phyloP scores from a whole-genome alignment of 352 stramenopile genomes.

The Phytophthora agathidicida region DNA sequence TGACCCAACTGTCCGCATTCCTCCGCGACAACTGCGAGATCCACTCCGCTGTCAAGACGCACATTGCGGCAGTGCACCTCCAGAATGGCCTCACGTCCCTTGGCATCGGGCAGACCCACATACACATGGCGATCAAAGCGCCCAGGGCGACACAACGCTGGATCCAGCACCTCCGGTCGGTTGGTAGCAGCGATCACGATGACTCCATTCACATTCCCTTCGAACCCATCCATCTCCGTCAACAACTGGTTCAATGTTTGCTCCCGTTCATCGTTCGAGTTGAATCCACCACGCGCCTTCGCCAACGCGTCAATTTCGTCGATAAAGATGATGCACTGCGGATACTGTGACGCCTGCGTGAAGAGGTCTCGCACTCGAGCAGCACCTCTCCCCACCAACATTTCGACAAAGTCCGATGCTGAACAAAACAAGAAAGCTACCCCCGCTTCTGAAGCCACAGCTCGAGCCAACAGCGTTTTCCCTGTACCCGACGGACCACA shows the following conservation, averaged over 20 bases:
- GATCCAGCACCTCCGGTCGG: slow-evolving; percentile 95
- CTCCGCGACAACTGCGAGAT: slow-evolving; percentile 55
- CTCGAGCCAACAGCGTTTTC: slow-evolving; percentile 95
- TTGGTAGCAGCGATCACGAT: slow-evolving; percentile 98
- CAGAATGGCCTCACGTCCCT: slow-evolving; percentile 87
- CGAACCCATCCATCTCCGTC: slow-evolving; percentile 91
- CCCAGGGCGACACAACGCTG: slow-evolving; percentile 94
- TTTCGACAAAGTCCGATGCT: slow-evolving; percentile 97
- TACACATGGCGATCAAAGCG: slow-evolving; percentile 97
- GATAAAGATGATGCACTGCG: slow-evolving; percentile 98
- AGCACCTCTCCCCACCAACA: slow-evolving; percentile 95
- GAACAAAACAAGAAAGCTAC: slow-evolving; percentile 96
- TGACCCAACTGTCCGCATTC: slow-evolving; percentile 66
- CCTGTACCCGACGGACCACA: slow-evolving; percentile 94
- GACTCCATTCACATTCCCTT: slow-evolving; percentile 91
- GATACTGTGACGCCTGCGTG: slow-evolving; percentile 92
- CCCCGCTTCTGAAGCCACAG: slow-evolving; percentile 92
- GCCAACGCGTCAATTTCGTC: slow-evolving; percentile 97
- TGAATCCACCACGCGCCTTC: slow-evolving; percentile 84
- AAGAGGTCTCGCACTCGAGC: slow-evolving; percentile 95
- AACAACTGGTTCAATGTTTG: slow-evolving; percentile 96
- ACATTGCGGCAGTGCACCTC: slow-evolving; percentile 72
- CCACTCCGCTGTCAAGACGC: slow-evolving; percentile 57
- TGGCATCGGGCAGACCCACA: slow-evolving; percentile 93
- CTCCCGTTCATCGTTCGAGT: slow-evolving; percentile 95